Evolutionary conservation across 108 stramenopile species (phyloP), one percentile per base, ranked within the genome.

Genomic region (Skeletonema potamos): DNA sequence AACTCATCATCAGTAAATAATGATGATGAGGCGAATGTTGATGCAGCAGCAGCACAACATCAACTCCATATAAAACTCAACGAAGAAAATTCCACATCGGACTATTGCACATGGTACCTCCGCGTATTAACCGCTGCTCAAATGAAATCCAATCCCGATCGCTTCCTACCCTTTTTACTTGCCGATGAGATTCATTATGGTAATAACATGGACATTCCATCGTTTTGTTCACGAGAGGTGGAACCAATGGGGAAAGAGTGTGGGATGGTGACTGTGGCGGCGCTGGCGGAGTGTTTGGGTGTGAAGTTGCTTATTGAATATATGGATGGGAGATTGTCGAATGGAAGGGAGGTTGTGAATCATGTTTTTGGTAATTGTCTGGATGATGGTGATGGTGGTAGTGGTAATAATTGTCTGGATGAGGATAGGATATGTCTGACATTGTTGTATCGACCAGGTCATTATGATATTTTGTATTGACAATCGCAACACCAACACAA

Each of bases 91-190:
- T 73, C 76, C 39, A 81, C 83, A 15, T 84, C 82, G 30, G 93
- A 94, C 56, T 94, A 94, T 75, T 89, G 89, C 74, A 89, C 89
- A 15, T 94, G 93, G 93, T 94, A 83, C 73, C 59, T 92, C 39
- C 86, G 93, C 56, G 84, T 90, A 24, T 59, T 94, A 56, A 87
- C 91, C 9, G 87, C 91, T 24, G 72, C 85, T 0, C 88, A 85
- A 66, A 64, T 92, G 56, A 94, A 94, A 66, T 63, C 79, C 29
- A 74, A 94, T 73, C 83, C 88, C 2, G 77, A 82, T 66, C 77
- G 88, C 22, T 94, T 89, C 72, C 17, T 87, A 9, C 89, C 87
- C 22, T 94, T 83, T 65, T 20, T 94, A 10, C 18, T 77, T 26
- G 71, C 65, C 15, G 76, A 77, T 11, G 79, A 81, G 27, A 58